Evolutionary conservation across 805 yeast species (phyloP).

Genomic region (Saccharomycopsis vini): DNA sequence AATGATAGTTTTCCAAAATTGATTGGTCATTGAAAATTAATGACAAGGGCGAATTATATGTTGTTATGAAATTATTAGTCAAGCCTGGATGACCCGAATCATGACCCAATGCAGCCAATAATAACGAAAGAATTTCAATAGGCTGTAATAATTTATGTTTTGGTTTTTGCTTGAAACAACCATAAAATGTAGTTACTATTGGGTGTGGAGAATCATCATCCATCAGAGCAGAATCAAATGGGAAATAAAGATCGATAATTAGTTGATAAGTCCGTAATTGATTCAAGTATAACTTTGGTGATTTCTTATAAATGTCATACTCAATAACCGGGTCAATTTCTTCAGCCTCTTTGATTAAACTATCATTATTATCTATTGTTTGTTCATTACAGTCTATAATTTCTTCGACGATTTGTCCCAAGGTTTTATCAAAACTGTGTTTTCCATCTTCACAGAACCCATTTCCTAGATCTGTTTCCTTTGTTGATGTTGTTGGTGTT

Average conservation of each 20-base stretch:
- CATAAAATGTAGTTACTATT: slow-evolving; percentile 3
- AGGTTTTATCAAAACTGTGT: background rate
- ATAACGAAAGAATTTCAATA: slow-evolving; percentile 47
- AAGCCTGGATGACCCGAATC: slow-evolving; percentile 96
- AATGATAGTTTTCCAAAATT: slow-evolving; percentile 77
- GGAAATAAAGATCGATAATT: slow-evolving; percentile 10
- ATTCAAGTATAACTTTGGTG: slow-evolving; percentile 13
- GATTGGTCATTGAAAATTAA: slow-evolving; percentile 52
- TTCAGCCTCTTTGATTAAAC: slow-evolving; percentile 12
- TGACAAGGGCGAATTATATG: slow-evolving; percentile 55
- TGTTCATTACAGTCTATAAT: slow-evolving; percentile 13
- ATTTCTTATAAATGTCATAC: slow-evolving; percentile 10
- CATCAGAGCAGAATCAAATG: background rate
- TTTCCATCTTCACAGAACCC: background rate
- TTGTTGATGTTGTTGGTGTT: background rate
- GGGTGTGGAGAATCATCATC: too few species aligned
- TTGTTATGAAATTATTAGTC: slow-evolving; percentile 64
- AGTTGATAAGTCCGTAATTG: slow-evolving; percentile 12
- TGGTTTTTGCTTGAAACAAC: background rate
- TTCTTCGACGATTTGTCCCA: background rate
- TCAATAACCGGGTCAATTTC: slow-evolving; percentile 18
- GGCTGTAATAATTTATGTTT: slow-evolving; percentile 21
- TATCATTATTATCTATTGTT: slow-evolving; percentile 20
- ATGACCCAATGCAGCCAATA: slow-evolving; percentile 85
- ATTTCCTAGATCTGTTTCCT: background rate